phyloP scores from a whole-genome alignment of 495 filamentous ascomycete species.

The Acidiella bohemica region DNA sequence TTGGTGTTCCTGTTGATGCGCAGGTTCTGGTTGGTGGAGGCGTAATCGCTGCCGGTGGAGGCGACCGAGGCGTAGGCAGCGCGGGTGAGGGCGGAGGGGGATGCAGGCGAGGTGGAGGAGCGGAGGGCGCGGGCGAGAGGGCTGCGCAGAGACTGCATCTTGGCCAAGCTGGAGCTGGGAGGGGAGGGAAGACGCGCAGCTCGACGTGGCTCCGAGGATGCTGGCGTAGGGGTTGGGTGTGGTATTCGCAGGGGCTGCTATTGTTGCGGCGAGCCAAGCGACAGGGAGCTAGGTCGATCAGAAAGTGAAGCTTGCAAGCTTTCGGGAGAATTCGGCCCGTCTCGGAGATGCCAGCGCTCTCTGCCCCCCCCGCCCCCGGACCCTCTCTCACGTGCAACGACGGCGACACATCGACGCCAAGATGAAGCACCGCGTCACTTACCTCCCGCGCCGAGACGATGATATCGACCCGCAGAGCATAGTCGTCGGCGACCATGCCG shows the following conservation, averaged over 20 bases:
- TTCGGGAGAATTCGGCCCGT: too few species aligned
- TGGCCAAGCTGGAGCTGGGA: not conserved
- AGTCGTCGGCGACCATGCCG: slow-evolving; percentile 33
- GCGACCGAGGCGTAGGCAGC: slow-evolving; percentile 57
- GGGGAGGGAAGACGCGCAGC: not conserved
- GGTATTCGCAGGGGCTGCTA: too few species aligned
- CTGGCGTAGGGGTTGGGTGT: too few species aligned
- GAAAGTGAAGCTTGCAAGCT: too few species aligned
- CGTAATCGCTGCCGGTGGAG: slow-evolving; percentile 44
- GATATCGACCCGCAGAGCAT: slow-evolving; percentile 48
- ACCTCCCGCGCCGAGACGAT: slow-evolving; percentile 48
- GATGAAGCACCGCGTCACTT: slow-evolving; percentile 84
- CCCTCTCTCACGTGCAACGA: too few species aligned
- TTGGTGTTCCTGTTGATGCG: slow-evolving; percentile 84
- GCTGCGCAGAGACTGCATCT: slow-evolving; percentile 30
- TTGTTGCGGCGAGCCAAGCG: too few species aligned
- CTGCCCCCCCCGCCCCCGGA: too few species aligned
- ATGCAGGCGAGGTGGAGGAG: slow-evolving; percentile 26
- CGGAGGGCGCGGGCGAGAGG: slow-evolving; percentile 27
- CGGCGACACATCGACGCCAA: too few species aligned
- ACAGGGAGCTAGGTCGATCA: too few species aligned
- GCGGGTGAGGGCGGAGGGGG: slow-evolving; percentile 27
- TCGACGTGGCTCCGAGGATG: too few species aligned
- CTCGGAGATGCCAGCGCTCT: too few species aligned
- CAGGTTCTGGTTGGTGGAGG: slow-evolving; percentile 74